Percentiles rank a stretch among this genome's conserved stretches.
Conservation (phyloP, 306 rosid genomes). For the Acmispon strigosus region DNA sequence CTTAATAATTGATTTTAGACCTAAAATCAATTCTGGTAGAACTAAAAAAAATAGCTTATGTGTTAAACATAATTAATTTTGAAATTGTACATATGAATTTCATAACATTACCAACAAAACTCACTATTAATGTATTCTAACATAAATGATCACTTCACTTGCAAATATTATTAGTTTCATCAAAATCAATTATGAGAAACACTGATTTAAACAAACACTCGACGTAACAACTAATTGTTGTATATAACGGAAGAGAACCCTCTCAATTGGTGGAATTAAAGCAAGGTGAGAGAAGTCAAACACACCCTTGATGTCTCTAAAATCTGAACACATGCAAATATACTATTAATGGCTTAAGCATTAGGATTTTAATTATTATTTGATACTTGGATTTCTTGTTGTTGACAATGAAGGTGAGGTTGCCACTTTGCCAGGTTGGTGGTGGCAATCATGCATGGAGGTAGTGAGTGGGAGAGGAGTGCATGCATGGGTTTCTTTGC, state of each 20-base stretch:
- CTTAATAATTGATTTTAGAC: too few relatives aligned
- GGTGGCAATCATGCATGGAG: constrained; percentile 26
- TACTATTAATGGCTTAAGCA: neutral
- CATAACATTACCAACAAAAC: too few relatives aligned
- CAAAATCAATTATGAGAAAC: too few relatives aligned
- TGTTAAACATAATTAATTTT: too few relatives aligned
- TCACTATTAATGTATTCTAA: too few relatives aligned
- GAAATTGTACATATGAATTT: too few relatives aligned
- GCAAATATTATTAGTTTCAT: too few relatives aligned
- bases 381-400: neutral
- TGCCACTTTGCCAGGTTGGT: constrained; percentile 29
- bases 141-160: too few relatives aligned
- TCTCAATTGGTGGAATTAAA: neutral
- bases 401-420: constrained; percentile 19
- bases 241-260: neutral
- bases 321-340: neutral
- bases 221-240: too few relatives aligned
- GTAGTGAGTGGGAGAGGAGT: constrained; percentile 16
- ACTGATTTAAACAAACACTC: too few relatives aligned
- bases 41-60: too few relatives aligned
- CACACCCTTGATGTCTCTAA: neutral
- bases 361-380: neutral
- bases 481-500: constrained; percentile 13
- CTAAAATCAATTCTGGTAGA: too few relatives aligned
- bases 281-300: constrained; percentile 10